Evolutionary conservation across 768 basidiomycete species (phyloP).

Genomic region (Termitomyces sp.): DNA sequence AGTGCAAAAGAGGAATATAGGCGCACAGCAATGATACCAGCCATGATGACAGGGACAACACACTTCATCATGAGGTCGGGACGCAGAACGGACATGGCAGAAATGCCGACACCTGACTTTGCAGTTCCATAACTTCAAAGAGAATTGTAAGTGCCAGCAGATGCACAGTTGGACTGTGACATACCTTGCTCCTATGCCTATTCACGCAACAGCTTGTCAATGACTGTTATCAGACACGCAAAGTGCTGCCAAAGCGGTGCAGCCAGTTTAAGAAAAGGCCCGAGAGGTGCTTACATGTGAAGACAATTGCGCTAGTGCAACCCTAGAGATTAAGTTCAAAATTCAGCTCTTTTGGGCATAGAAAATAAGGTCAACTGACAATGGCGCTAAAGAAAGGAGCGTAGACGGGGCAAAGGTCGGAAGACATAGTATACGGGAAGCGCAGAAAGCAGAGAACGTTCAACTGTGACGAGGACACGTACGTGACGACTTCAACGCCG

Average conservation of each 20-base stretch:
- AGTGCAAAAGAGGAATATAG: not conserved
- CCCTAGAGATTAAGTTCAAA: slow-evolving; percentile 48
- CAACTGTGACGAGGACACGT: slow-evolving; percentile 15
- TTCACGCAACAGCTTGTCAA: slow-evolving; percentile 8
- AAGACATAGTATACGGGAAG: slow-evolving; percentile 39
- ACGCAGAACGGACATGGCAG: slow-evolving; percentile 96
- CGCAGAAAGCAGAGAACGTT: slow-evolving; percentile 12
- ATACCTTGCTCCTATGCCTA: slow-evolving; percentile 86
- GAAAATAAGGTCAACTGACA: slow-evolving; percentile 44
- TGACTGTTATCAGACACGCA: not conserved
- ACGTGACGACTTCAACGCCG: slow-evolving; percentile 14
- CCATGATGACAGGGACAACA: slow-evolving; percentile 98
- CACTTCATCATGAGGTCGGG: slow-evolving; percentile 99
- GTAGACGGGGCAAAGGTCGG: slow-evolving; percentile 89
- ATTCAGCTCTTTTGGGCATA: not conserved
- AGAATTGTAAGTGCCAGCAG: slow-evolving; percentile 8
- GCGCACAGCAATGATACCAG: slow-evolving; percentile 99
- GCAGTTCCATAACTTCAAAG: slow-evolving; percentile 89
- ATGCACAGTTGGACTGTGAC: slow-evolving; percentile 20
- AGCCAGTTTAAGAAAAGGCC: not conserved
- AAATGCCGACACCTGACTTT: slow-evolving; percentile 97
- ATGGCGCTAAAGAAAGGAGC: slow-evolving; percentile 98
- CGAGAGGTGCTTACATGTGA: slow-evolving; percentile 74
- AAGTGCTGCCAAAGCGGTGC: not conserved
- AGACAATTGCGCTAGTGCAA: slow-evolving; percentile 54